Conservation (phyloP, 306 rosid species). For the Vachellia collinsii region DNA sequence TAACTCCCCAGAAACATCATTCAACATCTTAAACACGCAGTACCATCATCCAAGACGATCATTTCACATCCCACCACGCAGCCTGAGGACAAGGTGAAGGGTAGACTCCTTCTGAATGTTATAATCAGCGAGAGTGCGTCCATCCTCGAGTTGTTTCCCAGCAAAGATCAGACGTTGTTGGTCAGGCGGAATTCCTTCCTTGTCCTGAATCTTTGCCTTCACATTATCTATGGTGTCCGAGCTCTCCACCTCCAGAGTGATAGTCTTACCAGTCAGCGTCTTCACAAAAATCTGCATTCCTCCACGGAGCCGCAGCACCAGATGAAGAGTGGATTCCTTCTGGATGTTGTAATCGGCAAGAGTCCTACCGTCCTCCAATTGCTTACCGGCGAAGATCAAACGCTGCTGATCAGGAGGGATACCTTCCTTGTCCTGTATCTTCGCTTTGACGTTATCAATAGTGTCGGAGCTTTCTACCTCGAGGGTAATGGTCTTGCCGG, state of each 20-base stretch:
- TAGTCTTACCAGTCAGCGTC: neutral
- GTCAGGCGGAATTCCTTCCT: neutral
- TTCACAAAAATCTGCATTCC: neutral
- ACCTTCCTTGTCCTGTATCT: constrained; percentile 2
- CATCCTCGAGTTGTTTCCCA: neutral
- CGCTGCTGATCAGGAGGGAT: neutral
- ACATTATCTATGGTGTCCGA: constrained; percentile 3
- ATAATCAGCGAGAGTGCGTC: neutral
- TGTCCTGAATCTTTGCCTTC: constrained; percentile 1
- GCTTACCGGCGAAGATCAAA: neutral
- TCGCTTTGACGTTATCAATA: neutral
- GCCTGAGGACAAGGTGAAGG: constrained; percentile 15
- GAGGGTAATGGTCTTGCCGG: neutral
- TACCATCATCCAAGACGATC: neutral
- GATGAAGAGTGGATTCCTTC: constrained; percentile 3
- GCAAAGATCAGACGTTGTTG: neutral
- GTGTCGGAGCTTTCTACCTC: neutral
- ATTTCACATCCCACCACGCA: neutral
- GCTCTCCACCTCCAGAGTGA: constrained; percentile 2
- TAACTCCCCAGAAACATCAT: neutral
- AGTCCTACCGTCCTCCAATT: constrained; percentile 2
- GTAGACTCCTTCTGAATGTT: constrained; percentile 5
- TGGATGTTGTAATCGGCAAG: neutral
- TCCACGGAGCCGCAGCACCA: neutral
- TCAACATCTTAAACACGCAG: neutral